These are phyloP conservation scores for Fusarium sp. DNA, from an alignment of 2,329 filamentous ascomycete species.

Conservation along the genomic window DNA sequence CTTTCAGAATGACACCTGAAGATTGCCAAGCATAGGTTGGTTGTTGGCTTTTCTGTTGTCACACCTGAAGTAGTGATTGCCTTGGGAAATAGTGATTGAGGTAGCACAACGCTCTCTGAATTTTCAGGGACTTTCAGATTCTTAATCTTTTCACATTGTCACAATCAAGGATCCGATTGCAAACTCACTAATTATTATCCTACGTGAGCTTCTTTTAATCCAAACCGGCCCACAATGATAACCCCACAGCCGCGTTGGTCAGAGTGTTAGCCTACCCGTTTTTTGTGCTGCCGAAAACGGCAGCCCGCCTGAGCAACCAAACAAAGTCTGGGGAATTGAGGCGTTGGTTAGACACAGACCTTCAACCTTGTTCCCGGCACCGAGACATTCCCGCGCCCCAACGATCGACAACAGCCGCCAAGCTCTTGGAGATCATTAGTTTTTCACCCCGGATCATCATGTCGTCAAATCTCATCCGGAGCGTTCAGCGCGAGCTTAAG, in stretches of 20 bases:
- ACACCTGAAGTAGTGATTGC: background rate
- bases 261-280: constrained; percentile 13
- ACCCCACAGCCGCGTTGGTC: constrained; percentile 10
- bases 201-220: background rate
- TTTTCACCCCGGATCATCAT: constrained; percentile 9
- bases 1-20: background rate
- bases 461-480: background rate
- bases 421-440: background rate
- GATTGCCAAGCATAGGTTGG: background rate
- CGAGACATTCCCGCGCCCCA: constrained; percentile 5
- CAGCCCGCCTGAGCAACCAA: background rate
- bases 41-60: background rate
- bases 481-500: background rate
- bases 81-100: too few relatives aligned
- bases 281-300: constrained; percentile 14
- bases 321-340: constrained; percentile 11
- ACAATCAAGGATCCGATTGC: background rate
- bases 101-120: too few relatives aligned
- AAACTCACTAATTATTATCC: background rate
- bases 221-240: constrained; percentile 2
- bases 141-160: too few relatives aligned
- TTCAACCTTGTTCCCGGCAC: background rate
- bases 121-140: background rate
- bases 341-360: constrained; percentile 5
- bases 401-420: constrained; percentile 1